Conservation (phyloP, 2,329 filamentous ascomycete species). For the Mycogone perniciosa region DNA sequence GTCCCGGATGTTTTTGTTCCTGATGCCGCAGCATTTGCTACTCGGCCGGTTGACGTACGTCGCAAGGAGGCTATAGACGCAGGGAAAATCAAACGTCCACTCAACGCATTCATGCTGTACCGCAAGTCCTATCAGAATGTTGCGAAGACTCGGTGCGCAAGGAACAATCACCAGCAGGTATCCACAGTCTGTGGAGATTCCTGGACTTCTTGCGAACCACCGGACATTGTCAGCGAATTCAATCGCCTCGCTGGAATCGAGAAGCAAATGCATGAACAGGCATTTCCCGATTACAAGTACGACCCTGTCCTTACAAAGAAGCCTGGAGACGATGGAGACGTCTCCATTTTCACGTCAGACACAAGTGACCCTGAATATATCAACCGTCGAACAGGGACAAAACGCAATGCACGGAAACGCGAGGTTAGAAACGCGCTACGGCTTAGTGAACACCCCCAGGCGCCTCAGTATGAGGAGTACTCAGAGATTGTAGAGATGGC, state of each 20-base stretch:
- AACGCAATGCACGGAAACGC: neutral
- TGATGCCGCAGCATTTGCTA: conserved; percentile 77
- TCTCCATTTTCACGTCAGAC: conserved; percentile 13
- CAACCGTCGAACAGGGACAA: neutral
- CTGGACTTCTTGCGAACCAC: conserved; percentile 70
- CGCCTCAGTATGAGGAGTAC: neutral
- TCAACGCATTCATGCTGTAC: conserved; percentile 99
- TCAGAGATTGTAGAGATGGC: neutral
- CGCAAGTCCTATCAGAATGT: conserved; percentile 85
- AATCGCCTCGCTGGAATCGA: conserved; percentile 74
- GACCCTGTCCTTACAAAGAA: conserved; percentile 65
- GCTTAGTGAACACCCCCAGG: neutral
- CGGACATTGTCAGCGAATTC: conserved; percentile 67
- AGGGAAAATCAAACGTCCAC: conserved; percentile 80
- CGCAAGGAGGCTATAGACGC: conserved; percentile 58
- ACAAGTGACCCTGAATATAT: conserved; percentile 40
- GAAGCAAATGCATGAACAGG: conserved; percentile 73
- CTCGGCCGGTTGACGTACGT: conserved; percentile 61
- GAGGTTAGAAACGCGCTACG: neutral
- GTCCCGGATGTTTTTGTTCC: conserved; percentile 56
- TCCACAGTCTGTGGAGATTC: conserved; percentile 81
- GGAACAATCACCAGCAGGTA: conserved; percentile 91
- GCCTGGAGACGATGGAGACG: neutral
- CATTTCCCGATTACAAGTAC: conserved; percentile 92
- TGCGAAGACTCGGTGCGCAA: conserved; percentile 70